These are phyloP conservation scores for Globisporangium mamillatum DNA, from an alignment of 352 stramenopile species.

Conservation along the genomic window DNA sequence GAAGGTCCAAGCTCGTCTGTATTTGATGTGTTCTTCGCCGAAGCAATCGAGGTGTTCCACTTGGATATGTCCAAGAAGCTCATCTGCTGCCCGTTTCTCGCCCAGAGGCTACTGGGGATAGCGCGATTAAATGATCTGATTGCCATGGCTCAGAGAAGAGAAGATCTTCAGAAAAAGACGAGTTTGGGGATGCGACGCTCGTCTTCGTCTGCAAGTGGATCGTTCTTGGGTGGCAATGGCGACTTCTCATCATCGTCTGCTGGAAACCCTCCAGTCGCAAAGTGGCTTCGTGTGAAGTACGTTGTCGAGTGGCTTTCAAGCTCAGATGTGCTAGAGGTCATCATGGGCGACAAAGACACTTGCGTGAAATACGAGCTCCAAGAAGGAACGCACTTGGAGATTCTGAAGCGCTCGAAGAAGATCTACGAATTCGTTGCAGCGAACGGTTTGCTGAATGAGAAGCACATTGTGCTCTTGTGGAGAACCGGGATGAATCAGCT, in stretches of 20 bases:
- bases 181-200: conserved; percentile 48
- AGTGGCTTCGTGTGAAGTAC: conserved; percentile 72
- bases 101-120: conserved; percentile 68
- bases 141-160: conserved; percentile 63
- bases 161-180: conserved; percentile 61
- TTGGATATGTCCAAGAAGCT: conserved; percentile 85
- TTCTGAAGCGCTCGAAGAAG: conserved; percentile 71
- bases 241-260: conserved; percentile 23
- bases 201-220: conserved; percentile 24
- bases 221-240: conserved; percentile 13
- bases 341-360: conserved; percentile 65
- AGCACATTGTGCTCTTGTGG: conserved; percentile 76
- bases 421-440: conserved; percentile 69
- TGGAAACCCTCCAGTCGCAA: conserved; percentile 35
- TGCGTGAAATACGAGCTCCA: conserved; percentile 71
- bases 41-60: conserved; percentile 80
- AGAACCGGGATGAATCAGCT: conserved; percentile 66
- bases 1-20: conserved; percentile 16
- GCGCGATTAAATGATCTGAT: conserved; percentile 76
- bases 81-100: conserved; percentile 82
- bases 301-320: conserved; percentile 75
- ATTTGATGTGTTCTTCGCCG: conserved; percentile 52
- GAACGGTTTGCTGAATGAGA: conserved; percentile 54
- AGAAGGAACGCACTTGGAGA: conserved; percentile 77
- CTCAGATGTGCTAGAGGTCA: conserved; percentile 81